These are phyloP conservation scores for Tolypocladium sp. DNA, from an alignment of 2,329 filamentous ascomycete species.

Conservation along the genomic window DNA sequence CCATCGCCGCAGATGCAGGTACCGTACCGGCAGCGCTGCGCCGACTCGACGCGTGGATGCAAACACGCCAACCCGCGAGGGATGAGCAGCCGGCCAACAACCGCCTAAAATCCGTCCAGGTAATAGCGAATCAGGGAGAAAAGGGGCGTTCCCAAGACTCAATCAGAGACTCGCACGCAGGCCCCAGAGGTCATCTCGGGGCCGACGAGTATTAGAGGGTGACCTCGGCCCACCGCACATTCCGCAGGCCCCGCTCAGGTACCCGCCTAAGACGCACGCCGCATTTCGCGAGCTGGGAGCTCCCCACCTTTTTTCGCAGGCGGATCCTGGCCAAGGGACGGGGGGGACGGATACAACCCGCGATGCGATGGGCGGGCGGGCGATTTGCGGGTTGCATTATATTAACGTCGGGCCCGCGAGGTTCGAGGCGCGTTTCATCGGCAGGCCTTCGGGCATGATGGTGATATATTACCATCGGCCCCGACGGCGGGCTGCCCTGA, in stretches of 20 bases:
- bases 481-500: background rate
- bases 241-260: background rate
- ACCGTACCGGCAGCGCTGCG: background rate
- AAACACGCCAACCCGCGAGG: background rate
- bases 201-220: background rate
- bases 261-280: background rate
- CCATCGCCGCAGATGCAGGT: background rate
- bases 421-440: no score
- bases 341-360: background rate
- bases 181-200: background rate
- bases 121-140: background rate
- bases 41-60: background rate
- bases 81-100: background rate
- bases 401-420: no score
- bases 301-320: background rate
- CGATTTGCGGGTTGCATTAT: no score
- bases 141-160: background rate
- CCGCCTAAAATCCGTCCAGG: background rate
- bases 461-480: no score
- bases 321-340: background rate
- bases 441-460: no score
- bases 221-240: background rate
- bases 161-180: background rate
- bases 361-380: background rate
- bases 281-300: background rate